Conservation (phyloP, 2,329 filamentous ascomycete species). For the Penicillium sp. region DNA sequence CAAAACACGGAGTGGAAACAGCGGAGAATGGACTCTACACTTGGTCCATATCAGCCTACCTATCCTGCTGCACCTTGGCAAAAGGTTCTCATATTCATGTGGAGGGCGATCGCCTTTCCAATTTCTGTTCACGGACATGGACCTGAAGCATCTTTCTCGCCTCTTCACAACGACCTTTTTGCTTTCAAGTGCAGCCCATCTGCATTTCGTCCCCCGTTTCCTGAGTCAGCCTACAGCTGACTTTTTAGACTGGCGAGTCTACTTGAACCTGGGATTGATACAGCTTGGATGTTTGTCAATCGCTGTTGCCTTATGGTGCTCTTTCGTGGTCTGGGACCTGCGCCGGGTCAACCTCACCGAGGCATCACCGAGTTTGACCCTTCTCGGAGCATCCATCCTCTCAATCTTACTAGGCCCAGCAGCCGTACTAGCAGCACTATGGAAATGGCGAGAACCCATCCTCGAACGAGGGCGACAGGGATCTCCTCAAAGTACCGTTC, state of each 20-base stretch:
- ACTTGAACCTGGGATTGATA: not conserved
- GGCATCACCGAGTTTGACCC: not conserved
- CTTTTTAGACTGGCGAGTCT: not conserved
- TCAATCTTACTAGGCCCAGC: constrained; percentile 3
- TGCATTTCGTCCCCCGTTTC: not conserved
- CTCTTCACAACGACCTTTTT: constrained; percentile 2
- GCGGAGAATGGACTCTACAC: not conserved
- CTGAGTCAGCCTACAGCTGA: not conserved
- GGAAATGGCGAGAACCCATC: constrained; percentile 3
- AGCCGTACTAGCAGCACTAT: constrained; percentile 1
- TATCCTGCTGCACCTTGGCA: not conserved
- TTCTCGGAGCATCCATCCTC: not conserved
- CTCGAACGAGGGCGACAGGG: constrained; percentile 1
- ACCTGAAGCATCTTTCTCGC: constrained; percentile 5
- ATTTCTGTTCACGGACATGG: not conserved
- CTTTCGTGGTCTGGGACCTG: constrained; percentile 12
- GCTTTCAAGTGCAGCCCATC: not conserved
- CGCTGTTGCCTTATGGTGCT: constrained; percentile 5
- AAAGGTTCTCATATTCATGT: not conserved
- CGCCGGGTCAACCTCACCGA: constrained; percentile 6
- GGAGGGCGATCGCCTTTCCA: not conserved
- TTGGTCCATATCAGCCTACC: constrained; percentile 2
- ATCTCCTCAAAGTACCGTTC: too few species aligned
- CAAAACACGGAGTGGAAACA: not conserved
- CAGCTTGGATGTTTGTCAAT: constrained; percentile 1